A percentile compares a stretch with the other conserved stretches of the same genome.
These are phyloP conservation scores for Graphilbum sp. DNA, from an alignment of 2,329 filamentous ascomycete species.

Conservation along the genomic window DNA sequence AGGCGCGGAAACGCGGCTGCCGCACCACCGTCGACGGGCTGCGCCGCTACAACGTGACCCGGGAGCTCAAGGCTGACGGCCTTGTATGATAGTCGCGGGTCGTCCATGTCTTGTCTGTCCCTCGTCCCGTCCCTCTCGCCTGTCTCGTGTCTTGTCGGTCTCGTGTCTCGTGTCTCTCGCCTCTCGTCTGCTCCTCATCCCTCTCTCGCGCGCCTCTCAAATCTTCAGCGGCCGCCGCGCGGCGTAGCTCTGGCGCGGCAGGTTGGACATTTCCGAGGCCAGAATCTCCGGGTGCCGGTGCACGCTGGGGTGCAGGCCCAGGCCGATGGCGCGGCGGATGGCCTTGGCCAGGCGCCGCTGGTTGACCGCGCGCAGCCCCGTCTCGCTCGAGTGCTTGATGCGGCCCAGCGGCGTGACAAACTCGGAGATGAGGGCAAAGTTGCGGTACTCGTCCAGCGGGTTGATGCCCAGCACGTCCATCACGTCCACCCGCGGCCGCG, in stretches of 20 bases:
- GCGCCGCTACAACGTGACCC: conserved; percentile 31
- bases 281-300: conserved; percentile 78
- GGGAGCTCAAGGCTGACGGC: conserved; percentile 14
- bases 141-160: too few relatives aligned
- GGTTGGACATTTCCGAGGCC: conserved; percentile 19
- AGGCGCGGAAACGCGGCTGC: conserved; percentile 39
- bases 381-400: conserved; percentile 61
- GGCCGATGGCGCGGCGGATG: conserved; percentile 70
- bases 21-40: conserved; percentile 26
- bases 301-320: conserved; percentile 83
- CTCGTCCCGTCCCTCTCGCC: too few relatives aligned
- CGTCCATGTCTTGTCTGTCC: neutral
- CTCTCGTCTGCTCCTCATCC: neutral
- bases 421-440: conserved; percentile 82
- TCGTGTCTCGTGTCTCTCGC: neutral
- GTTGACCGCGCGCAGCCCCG: conserved; percentile 72
- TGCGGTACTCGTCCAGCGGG: conserved; percentile 79
- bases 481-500: conserved; percentile 45
- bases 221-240: neutral
- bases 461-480: conserved; percentile 68
- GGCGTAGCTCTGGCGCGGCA: conserved; percentile 1
- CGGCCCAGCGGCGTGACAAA: conserved; percentile 73
- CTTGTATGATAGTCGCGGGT: neutral
- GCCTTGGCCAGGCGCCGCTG: conserved; percentile 90
- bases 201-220: too few relatives aligned